Base-by-base conservation (phyloP, 495 filamentous ascomycete genomes). In the Penicillium paxilli region DNA sequence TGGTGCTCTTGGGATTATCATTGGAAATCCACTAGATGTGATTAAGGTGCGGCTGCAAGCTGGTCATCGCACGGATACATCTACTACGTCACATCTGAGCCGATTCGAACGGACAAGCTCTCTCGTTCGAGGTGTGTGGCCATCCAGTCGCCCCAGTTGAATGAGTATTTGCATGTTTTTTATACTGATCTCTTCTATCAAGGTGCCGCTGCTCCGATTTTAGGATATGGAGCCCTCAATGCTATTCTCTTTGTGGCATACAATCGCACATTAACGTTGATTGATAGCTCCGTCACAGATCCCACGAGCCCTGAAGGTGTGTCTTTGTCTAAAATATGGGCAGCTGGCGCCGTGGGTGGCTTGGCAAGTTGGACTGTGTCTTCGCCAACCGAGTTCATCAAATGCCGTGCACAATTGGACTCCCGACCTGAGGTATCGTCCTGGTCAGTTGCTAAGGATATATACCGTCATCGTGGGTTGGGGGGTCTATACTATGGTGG, bases 171-270 rank as follows among this genome's bases (percentile, higher is more conserved):
- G 5, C 8, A 28, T 20, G 19, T 19, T 10, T 2, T 7, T 3
- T 37, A 5, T 6, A 33, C 25, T 30, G 24, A 44, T 49, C 44
- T 38, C 59, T 45, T 16, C 26, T 37, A 40, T 49, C 22, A 47
- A 80, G 92, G 92, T 40, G 80, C 87, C 12, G 83, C 91, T 16
- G 89, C 90, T 23, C 92, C 92, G 1, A 84, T 95, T 42, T 73
- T 95, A 22, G 89, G 88, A 68, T 93, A 95, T 76, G 92, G 92
- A 52, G 89, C 89, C 35, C 80, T 96, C 49, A 96, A 96, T 71
- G 90, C 90, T 24, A 72, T 96, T 17, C 84, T 96, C 24, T 96
- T 94, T 72, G 80, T 88, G 44, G 83, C 84, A 23, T 96, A 96
- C 73, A 95, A 95, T 66, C 86, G 88, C 44, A 85, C 83, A 35